Evolutionary conservation across 106 monocot genomes (phyloP), one percentile per base, ranked within the genome.

Genomic region (Platanthera zijinensis): DNA sequence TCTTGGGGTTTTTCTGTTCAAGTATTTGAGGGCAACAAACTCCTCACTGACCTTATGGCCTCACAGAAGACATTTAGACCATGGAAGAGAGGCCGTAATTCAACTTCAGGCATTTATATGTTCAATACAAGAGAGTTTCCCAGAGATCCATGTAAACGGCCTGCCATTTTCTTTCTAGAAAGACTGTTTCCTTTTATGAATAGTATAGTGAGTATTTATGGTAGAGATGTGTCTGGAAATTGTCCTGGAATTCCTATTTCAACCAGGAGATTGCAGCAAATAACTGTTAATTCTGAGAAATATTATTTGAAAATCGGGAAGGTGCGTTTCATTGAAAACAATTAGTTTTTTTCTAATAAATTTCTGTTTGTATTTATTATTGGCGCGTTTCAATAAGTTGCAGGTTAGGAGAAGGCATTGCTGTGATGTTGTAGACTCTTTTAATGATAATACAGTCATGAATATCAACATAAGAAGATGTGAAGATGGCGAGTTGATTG

Each of bases 1-100:
- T 84, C 93, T 4, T 96, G 96, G 96, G 96, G 96, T 25, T 93
- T 93, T 66, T 70, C 78, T 13, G 83, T 92, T 84, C 89, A 90
- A 69, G 77, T 93, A 5, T 92, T 85, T 63, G 82, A 88, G 76
- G 95, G 92, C 28, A 90, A 85, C 78, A 18, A 71, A 13, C 80
- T 88, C 80, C 84, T 95, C 63, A 79, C 83, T 8, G 90, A 95
- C 52, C 75, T 96, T 50, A 80, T 96, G 70, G 50, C 87, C 18
- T 71, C 79, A 71, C 88, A 81, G 53, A 75, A 71, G 52, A 96
- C 96, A 75, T 96, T 96, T 77, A 74, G 11, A 14, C 81, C 89
- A 19, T 96, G 96, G 92, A 85, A 46, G 63, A 85, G 90, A 78
- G 77, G 73, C 48, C 73, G 76, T 4, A 59, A 80, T 76, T 45